Evolutionary conservation across 805 yeast genomes (phyloP), one percentile per base, ranked within the genome.

Genomic region (Wickerhamomyces bovis): DNA sequence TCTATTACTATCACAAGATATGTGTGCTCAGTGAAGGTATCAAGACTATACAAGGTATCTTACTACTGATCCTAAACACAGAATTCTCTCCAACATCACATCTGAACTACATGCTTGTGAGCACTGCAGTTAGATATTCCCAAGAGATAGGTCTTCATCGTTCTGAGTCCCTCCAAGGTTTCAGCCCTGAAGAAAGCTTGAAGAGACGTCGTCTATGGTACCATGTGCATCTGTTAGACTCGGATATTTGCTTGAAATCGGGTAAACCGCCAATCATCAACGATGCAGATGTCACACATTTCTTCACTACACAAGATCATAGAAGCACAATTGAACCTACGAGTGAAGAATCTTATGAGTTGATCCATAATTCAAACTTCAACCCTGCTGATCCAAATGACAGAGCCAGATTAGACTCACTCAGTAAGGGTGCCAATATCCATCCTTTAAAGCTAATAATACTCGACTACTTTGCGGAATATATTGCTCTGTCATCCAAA

Each of bases 141-240:
- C 76, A 73, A 41, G 81, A 77, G 36, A 54, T 80, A 56, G 86
- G 86, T 0, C 64, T 84, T 7, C 78, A 82, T 52, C 63, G 80
- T 44, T 61, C 61, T 4, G 83, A 78, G 41, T 54, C 72, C 2
- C 69, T 70, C 44, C 53, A 60, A 4, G 67, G 71, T 1, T 49
- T 77, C 16, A 35, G 66, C 0, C 52, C 56, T 0, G 62, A 56
- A 5, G 81, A 78, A 39, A 61, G 64, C 1, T 52, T 59, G 2
- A 56, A 60, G 4, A 67, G 78, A 20, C 58, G 74, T 21, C 51
- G 61, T 11, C 45, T 81, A 20, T 81, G 82, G 78, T 72, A 78
- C 70, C 51, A 64, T 15, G 70, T 80, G 41, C 76, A 70, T 52
- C 49, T 64, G n/a, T 46, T 67, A 15, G 85, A 81, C 52, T 66